A percentile compares a stretch with the other conserved stretches of the same genome.
phyloP scores from a whole-genome alignment of 306 rosid species.

The Malus sieversii region DNA sequence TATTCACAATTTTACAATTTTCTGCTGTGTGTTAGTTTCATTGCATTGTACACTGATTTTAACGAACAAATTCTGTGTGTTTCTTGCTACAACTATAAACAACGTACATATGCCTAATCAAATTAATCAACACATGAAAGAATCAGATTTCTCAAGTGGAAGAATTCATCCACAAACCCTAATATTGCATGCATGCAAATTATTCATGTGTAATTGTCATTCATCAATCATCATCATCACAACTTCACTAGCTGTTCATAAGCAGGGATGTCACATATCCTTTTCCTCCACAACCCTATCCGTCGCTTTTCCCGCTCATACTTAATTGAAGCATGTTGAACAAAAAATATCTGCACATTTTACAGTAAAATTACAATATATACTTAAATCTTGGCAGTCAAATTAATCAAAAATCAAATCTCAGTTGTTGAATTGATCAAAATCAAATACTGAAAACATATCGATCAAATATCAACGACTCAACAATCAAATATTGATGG shows the following conservation, averaged over 20 bases:
- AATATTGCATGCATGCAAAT: background rate
- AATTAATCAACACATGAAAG: background rate
- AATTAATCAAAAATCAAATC: background rate
- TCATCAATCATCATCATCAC: background rate
- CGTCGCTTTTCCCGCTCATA: background rate
- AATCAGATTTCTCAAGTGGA: background rate
- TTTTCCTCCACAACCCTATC: background rate
- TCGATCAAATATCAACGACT: no score
- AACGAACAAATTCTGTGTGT: background rate
- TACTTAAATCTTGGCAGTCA: background rate
- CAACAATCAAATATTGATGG: no score
- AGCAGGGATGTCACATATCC: background rate
- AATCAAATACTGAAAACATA: no score
- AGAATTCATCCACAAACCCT: background rate
- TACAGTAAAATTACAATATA: background rate
- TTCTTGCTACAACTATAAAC: background rate
- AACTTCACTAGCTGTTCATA: background rate
- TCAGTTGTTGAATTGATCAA: background rate
- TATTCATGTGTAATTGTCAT: background rate
- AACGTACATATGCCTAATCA: background rate
- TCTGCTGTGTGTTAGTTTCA: background rate
- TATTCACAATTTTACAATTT: background rate
- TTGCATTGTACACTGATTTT: background rate
- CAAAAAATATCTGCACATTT: background rate
- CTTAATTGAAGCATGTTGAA: background rate